These are phyloP conservation scores for Dipteronia sinensis DNA, from an alignment of 345 rosid genomes.

Conservation along the genomic window DNA sequence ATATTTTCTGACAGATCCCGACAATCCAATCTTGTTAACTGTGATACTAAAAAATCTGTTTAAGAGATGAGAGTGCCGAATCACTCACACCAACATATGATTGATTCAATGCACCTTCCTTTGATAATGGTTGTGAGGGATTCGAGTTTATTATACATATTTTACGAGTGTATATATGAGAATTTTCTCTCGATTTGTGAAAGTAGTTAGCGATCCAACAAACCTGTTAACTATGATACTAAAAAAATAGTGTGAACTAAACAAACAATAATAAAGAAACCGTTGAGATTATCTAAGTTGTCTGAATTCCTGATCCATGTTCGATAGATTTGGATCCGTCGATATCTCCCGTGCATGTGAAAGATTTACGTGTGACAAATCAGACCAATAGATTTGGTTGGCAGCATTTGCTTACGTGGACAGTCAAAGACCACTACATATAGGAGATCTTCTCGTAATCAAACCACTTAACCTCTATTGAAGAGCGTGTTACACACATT, in stretches of 20 bases:
- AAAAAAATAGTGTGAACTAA: neutral
- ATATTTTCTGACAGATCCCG: too few relatives aligned
- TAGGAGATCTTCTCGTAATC: neutral
- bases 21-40: too few relatives aligned
- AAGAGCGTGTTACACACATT: neutral
- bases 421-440: neutral
- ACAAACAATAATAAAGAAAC: neutral
- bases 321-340: neutral
- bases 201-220: too few relatives aligned
- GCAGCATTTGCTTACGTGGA: neutral
- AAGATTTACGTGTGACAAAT: constrained; percentile 23
- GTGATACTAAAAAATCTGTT: too few relatives aligned
- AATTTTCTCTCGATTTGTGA: too few relatives aligned
- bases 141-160: too few relatives aligned
- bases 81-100: too few relatives aligned
- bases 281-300: neutral
- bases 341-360: constrained; percentile 16
- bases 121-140: too few relatives aligned
- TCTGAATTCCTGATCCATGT: constrained; percentile 1
- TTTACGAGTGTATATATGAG: too few relatives aligned
- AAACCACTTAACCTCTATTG: neutral
- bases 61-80: too few relatives aligned
- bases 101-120: too few relatives aligned
- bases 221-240: too few relatives aligned
- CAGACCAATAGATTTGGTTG: neutral